A percentile compares a stretch with the other conserved stretches of the same genome.
phyloP scores from a whole-genome alignment of 176 grass and related monocot species.

The Thalia dealbata region DNA sequence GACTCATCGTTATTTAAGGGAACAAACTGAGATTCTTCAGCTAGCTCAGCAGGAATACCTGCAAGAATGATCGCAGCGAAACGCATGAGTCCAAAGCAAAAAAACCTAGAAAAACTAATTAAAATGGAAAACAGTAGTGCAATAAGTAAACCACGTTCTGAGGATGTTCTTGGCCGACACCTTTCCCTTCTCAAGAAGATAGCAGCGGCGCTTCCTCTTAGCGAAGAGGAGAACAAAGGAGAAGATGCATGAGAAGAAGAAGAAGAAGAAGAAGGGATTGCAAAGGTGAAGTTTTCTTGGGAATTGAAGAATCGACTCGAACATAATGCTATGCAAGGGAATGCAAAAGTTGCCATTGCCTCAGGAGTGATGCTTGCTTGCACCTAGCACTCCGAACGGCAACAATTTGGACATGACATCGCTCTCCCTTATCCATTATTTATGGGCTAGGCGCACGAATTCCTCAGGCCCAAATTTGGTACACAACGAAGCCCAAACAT shows the following conservation, averaged over 20 bases:
- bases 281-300: background rate
- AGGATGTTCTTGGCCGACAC: conserved; percentile 19
- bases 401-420: too few species aligned
- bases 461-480: background rate
- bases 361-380: too few species aligned
- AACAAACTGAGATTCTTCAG: conserved; percentile 78
- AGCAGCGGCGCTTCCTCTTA: background rate
- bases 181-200: conserved; percentile 3
- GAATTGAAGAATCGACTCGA: background rate
- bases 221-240: background rate
- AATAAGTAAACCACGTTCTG: conserved; percentile 23
- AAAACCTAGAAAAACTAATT: background rate
- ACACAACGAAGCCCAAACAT: background rate
- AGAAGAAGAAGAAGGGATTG: background rate
- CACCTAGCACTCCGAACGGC: background rate
- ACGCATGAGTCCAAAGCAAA: background rate
- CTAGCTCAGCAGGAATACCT: conserved; percentile 49
- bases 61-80: background rate
- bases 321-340: background rate
- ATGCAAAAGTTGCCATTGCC: background rate
- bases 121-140: background rate
- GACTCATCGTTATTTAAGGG: conserved; percentile 71
- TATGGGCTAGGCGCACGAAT: background rate
- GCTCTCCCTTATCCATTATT: background rate
- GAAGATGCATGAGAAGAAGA: background rate